Evolutionary conservation across 2,329 filamentous ascomycete species (phyloP).

Genomic region (Coniochaeta pulveracea): DNA sequence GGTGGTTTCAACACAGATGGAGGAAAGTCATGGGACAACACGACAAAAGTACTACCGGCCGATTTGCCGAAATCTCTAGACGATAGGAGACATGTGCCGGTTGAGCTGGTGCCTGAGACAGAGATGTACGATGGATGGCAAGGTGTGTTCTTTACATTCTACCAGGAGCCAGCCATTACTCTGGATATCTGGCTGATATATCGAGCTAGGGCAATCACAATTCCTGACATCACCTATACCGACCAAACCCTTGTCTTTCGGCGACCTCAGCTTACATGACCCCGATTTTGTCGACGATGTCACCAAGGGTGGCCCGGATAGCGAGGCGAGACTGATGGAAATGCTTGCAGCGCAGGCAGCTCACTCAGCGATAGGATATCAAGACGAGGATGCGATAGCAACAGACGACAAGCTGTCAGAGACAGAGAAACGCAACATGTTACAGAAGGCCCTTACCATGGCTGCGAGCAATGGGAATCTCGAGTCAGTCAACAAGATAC

Average conservation of each 20-base stretch:
- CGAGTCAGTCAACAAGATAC: conserved; percentile 63
- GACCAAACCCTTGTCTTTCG: conserved; percentile 74
- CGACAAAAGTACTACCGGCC: conserved; percentile 51
- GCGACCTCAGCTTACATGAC: conserved; percentile 72
- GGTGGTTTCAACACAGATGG: conserved; percentile 19
- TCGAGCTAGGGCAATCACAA: conserved; percentile 71
- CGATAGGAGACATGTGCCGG: conserved; percentile 63
- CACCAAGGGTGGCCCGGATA: conserved; percentile 52
- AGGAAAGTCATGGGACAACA: conserved; percentile 25
- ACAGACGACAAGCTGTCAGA: conserved; percentile 62
- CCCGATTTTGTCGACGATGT: conserved; percentile 58
- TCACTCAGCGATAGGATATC: conserved; percentile 61
- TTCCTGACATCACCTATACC: conserved; percentile 80
- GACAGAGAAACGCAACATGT: conserved; percentile 63
- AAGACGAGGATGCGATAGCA: conserved; percentile 71
- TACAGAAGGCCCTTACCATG: conserved; percentile 88
- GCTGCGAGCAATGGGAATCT: conserved; percentile 94
- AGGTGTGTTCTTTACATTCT: conserved; percentile 38
- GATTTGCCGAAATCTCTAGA: conserved; percentile 89
- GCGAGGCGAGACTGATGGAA: conserved; percentile 80
- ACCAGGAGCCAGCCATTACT: conserved; percentile 6
- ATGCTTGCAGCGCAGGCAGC: conserved; percentile 95
- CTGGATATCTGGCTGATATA: conserved; percentile 10
- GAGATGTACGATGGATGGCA: conserved; percentile 99
- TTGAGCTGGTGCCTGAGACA: conserved; percentile 64